These are phyloP conservation scores for Beauveria varroae DNA, from an alignment of 2,329 filamentous ascomycete genomes.

Conservation along the genomic window DNA sequence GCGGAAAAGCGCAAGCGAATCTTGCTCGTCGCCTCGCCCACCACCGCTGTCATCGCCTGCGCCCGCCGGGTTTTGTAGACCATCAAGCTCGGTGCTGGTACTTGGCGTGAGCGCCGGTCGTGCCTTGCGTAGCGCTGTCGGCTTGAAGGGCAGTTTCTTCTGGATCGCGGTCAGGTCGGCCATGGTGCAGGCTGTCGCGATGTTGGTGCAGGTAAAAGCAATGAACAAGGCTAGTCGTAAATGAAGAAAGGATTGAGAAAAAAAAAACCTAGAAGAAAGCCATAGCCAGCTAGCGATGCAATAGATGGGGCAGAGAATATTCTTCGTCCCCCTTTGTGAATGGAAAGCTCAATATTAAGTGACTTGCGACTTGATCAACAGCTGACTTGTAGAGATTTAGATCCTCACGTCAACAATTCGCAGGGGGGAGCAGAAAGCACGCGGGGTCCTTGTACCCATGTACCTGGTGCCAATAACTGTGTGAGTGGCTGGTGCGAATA, in stretches of 20 bases:
- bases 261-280: background rate
- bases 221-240: background rate
- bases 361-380: background rate
- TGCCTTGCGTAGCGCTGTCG: slow-evolving; percentile 33
- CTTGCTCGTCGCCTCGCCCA: slow-evolving; percentile 17
- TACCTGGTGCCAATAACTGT: slow-evolving; percentile 6
- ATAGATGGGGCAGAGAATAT: background rate
- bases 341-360: background rate
- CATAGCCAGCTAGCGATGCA: background rate
- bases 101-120: slow-evolving; percentile 16
- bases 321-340: background rate
- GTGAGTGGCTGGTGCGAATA: background rate
- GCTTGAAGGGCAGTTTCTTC: slow-evolving; percentile 43
- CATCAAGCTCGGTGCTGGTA: slow-evolving; percentile 12
- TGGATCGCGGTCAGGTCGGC: slow-evolving; percentile 23
- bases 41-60: background rate
- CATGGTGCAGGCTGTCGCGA: slow-evolving; percentile 20
- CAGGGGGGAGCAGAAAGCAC: background rate
- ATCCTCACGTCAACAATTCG: background rate
- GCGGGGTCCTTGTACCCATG: background rate
- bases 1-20: slow-evolving; percentile 41
- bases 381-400: background rate
- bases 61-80: slow-evolving; percentile 1
- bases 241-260: slow-evolving; percentile 8
- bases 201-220: background rate